A percentile compares a stretch with the other conserved stretches of the same genome.
Evolutionary conservation across 1,139 yeast species (phyloP).

Genomic region (Lodderomyces metapsilosis): DNA sequence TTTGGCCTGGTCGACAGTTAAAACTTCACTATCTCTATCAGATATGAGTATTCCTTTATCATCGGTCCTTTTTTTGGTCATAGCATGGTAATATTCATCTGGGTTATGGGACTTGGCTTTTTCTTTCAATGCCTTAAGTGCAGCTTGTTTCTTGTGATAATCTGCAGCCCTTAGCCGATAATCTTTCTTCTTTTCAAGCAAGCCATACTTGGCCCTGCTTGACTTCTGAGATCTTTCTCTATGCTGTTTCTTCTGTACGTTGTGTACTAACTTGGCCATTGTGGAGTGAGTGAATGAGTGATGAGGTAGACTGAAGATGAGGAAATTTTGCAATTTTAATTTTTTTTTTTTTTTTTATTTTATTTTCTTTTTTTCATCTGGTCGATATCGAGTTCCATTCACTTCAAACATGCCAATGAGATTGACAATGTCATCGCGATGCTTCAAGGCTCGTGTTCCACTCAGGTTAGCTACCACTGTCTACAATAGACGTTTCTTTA

Average conservation of each 20-base stretch:
- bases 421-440: neutral
- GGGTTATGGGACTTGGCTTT: slow-evolving; percentile 80
- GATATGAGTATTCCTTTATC: slow-evolving; percentile 61
- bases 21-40: slow-evolving; percentile 63
- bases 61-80: slow-evolving; percentile 72
- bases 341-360: neutral
- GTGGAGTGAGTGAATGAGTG: neutral
- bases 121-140: slow-evolving; percentile 68
- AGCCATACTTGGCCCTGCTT: slow-evolving; percentile 72
- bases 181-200: slow-evolving; percentile 93
- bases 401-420: too few species aligned
- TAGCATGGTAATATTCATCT: slow-evolving; percentile 96
- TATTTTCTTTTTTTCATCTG: neutral
- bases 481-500: neutral
- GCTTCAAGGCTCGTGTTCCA: neutral
- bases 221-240: slow-evolving; percentile 86
- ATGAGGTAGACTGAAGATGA: neutral
- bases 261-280: slow-evolving; percentile 83
- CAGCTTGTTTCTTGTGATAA: slow-evolving; percentile 84
- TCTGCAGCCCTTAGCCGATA: slow-evolving; percentile 86
- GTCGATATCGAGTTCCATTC: too few species aligned
- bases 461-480: too few species aligned
- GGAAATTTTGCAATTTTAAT: neutral
- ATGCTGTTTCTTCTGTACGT: slow-evolving; percentile 93
- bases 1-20: slow-evolving; percentile 74